Conservation (phyloP, 306 rosid genomes). For the Begonia loranthoides region DNA sequence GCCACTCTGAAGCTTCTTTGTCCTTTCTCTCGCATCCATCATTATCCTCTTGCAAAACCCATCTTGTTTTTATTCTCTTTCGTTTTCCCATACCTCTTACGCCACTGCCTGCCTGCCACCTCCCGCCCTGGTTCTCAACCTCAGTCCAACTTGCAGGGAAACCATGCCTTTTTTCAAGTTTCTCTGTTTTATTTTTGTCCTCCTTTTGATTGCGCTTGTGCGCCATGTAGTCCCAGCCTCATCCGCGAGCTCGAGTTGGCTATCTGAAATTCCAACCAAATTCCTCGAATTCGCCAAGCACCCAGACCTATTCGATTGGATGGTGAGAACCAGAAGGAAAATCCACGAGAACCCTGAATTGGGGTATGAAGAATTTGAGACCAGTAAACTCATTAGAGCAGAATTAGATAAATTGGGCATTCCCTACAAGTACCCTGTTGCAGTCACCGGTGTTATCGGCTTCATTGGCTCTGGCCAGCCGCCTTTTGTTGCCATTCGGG, state of each 20-base stretch:
- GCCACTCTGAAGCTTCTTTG: background rate
- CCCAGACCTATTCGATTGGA: constrained; percentile 50
- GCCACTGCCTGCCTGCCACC: too few species aligned
- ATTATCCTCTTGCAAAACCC: background rate
- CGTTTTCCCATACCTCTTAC: background rate
- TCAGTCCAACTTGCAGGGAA: background rate
- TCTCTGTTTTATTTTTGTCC: constrained; percentile 21
- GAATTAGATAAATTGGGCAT: constrained; percentile 58
- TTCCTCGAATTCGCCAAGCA: constrained; percentile 46
- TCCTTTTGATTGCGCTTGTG: constrained; percentile 16
- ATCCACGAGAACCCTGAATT: constrained; percentile 80
- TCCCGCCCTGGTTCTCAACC: too few species aligned
- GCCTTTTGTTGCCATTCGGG: constrained; percentile 86
- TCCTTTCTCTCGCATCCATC: background rate
- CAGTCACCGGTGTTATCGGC: constrained; percentile 64
- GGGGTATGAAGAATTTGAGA: constrained; percentile 63
- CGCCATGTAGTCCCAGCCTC: constrained; percentile 13
- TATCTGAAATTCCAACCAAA: constrained; percentile 18
- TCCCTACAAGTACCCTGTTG: constrained; percentile 52
- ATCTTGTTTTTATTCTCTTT: background rate
- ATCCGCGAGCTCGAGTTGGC: constrained; percentile 16
- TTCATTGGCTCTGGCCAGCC: constrained; percentile 50
- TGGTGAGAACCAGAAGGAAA: constrained; percentile 70
- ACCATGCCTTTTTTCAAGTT: constrained; percentile 27
- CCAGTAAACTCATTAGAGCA: constrained; percentile 51